A percentile compares a stretch with the other conserved stretches of the same genome.
Conservation (phyloP, 768 basidiomycete species). For the Naematelia encephala region DNA sequence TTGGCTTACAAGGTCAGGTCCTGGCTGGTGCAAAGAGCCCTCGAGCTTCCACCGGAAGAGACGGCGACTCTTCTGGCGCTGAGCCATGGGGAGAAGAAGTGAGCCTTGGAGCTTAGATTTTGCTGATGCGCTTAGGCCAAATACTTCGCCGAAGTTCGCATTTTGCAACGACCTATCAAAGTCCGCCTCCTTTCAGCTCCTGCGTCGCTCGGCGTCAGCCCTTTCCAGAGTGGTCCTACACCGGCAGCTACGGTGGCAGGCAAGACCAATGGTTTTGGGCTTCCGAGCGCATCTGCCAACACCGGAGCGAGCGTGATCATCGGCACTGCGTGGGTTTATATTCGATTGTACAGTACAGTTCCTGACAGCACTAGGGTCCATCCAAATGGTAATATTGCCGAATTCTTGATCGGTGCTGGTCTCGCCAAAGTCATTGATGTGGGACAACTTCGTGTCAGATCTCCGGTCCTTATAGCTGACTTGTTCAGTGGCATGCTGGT, state of each 20-base stretch:
- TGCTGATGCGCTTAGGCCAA: constrained; percentile 62
- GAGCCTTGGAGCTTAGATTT: constrained; percentile 28
- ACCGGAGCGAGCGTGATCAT: constrained; percentile 81
- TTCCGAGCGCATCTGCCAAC: constrained; percentile 47
- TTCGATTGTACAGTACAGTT: not conserved
- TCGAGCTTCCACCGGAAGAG: constrained; percentile 38
- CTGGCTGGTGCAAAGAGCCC: constrained; percentile 51
- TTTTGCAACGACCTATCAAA: constrained; percentile 50
- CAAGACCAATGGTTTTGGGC: constrained; percentile 38
- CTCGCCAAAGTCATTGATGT: constrained; percentile 82
- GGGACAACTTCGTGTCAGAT: constrained; percentile 9
- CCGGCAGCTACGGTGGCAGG: constrained; percentile 65
- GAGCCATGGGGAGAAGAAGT: constrained; percentile 91
- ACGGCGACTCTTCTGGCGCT: constrained; percentile 42
- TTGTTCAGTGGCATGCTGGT: constrained; percentile 78
- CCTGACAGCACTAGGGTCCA: constrained; percentile 56
- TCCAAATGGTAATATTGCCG: constrained; percentile 91
- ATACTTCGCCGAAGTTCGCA: constrained; percentile 73
- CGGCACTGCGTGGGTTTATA: constrained; percentile 56
- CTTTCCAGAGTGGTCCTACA: constrained; percentile 71
- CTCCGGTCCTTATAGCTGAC: not conserved
- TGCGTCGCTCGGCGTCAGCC: constrained; percentile 72
- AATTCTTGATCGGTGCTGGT: constrained; percentile 76
- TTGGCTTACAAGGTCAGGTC: constrained; percentile 21
- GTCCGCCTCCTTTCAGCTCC: constrained; percentile 50